Base-by-base conservation (phyloP, 1,284 basidiomycete genomes). In the Cystobasidiaceae sp. region DNA sequence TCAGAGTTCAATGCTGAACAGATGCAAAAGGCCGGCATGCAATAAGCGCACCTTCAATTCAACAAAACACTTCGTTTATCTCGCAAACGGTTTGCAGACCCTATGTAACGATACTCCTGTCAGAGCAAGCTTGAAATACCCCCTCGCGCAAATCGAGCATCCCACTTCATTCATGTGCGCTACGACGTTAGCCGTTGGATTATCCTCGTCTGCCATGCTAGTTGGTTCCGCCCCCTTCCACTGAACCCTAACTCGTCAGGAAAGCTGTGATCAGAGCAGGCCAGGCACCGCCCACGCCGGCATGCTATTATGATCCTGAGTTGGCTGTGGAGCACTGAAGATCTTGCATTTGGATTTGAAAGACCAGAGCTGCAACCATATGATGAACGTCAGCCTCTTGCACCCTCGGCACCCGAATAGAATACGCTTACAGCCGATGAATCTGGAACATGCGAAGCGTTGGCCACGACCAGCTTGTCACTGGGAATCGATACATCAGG, bases 1-100 rank as follows among this genome's bases (percentile, higher is more conserved):
- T 63, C 67, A 19, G 69, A 67, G 49, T 65, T 68, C 33, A 73
- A 73, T 52, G 72, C 72, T 25, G 72, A 73, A 51, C 71, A 72
- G 69, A 72, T 72, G 71, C 66, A 43, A 23, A 67, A 67, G 34
- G 45, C 39, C 21, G 48, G 17, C 28, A 44, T 41, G 28, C 50
- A 56, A 32, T 59, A 34, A 34, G 34, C 17, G 21, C 25, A 44
- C 13, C 15, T 13, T 8, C 21, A 28, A 28, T 32, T n/a, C 30
- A 44, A n/a, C n/a, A n/a, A n/a, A n/a, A n/a, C n/a, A n/a, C n/a
- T n/a, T n/a, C n/a, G n/a, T n/a, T n/a, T n/a, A n/a, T n/a, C n/a
- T n/a, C n/a, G n/a, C n/a, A n/a, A n/a, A n/a, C n/a, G n/a, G n/a
- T n/a, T n/a, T n/a, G n/a, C n/a, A n/a, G n/a, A n/a, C n/a, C n/a